Base-by-base conservation (phyloP, 257 asterid genomes). In the Solanum ossicruentum region DNA sequence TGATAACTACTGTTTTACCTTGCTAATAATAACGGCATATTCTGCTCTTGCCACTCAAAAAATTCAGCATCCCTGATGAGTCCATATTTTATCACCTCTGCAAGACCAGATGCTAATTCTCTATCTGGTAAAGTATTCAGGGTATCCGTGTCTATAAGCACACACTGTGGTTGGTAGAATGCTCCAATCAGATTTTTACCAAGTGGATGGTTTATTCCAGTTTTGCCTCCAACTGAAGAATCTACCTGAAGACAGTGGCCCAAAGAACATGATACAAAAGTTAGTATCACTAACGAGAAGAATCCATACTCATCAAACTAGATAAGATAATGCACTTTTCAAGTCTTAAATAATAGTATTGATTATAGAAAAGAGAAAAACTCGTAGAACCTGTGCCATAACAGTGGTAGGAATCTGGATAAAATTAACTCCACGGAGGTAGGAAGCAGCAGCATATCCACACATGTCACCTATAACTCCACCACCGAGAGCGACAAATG, bases 391-490 rank as follows among this genome's bases (percentile, higher is more conserved):
- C 99, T 97, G 99, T 55, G 99, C 98, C 98, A 97, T 97, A 86
- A 95, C 99, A 69, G 99, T 97, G 4, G 99, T 95, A 7, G 99
- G 99, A 88, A 95, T 95, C 93, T 95, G 99, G 90, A 97, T 94
- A 89, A 97, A 97, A 90, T 94, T 97, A 86, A 97, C 98, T 85
- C 99, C 99, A 16, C 98, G 97, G 56, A 97, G 98, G 90, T 84
- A 97, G 72, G 98, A 91, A 80, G 99, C 99, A 41, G 99, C 99
- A 15, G 99, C 99, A 92, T 94, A 97, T 52, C 99, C 99, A 88
- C 98, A 97, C 98, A 95, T 97, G 91, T 97, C 98, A 57, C 99
- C 99, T 70, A 97, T 95, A 86, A 97, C 99, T 83, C 98, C 99
- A 82, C 99, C 99, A 69, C 99, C 99, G 41, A 97, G 98, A 69